phyloP scores from a whole-genome alignment of 129 eudicot genomes.

The Gnaphalium uliginosum region DNA sequence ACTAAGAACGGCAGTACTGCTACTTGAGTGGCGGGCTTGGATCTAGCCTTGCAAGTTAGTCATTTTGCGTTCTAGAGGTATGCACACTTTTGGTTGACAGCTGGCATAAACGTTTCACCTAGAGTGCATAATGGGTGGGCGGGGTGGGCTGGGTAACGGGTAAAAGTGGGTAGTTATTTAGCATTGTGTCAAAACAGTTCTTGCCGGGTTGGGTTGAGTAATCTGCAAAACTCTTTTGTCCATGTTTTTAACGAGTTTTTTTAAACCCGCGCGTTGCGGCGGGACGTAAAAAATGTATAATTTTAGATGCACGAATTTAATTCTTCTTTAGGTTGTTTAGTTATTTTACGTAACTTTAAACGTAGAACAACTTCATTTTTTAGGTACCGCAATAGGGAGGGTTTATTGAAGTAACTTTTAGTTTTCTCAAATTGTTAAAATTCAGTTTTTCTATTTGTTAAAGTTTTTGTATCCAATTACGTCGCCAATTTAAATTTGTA shows the following conservation, averaged over 20 bases:
- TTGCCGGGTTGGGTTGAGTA: not conserved
- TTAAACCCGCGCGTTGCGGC: too few species aligned
- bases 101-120: not conserved
- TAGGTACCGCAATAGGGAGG: too few species aligned
- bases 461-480: too few species aligned
- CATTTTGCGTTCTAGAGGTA: conserved; percentile 80
- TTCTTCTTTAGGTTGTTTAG: too few species aligned
- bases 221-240: not conserved
- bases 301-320: too few species aligned
- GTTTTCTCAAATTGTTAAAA: too few species aligned
- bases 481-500: too few species aligned
- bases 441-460: too few species aligned
- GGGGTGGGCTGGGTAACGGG: not conserved
- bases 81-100: not conserved
- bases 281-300: too few species aligned
- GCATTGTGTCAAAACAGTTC: not conserved
- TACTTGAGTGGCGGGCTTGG: conserved; percentile 83
- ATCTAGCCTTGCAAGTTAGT: conserved; percentile 89
- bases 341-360: too few species aligned
- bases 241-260: not conserved
- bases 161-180: not conserved
- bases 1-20: conserved; percentile 82
- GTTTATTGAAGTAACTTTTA: too few species aligned
- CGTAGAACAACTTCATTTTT: too few species aligned
- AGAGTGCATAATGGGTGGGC: not conserved